phyloP scores from a whole-genome alignment of 2,329 filamentous ascomycete species.

The Daldinia eschscholtzii region DNA sequence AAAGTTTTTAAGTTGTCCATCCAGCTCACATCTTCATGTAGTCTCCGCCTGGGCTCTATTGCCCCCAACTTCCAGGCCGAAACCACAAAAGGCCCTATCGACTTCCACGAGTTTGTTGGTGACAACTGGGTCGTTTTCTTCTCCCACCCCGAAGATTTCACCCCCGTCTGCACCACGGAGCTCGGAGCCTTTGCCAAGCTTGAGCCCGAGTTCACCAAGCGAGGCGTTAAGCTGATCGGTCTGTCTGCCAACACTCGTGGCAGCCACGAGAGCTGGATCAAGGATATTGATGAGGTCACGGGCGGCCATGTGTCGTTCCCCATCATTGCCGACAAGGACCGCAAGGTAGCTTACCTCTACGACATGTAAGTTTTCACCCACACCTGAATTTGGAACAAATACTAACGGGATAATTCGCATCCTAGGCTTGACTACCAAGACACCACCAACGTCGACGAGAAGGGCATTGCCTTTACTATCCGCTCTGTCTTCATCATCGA shows the following conservation, averaged over 20 bases:
- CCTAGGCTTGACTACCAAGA: constrained; percentile 81
- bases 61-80: constrained; percentile 89
- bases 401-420: neutral
- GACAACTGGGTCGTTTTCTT: constrained; percentile 86
- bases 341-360: constrained; percentile 80
- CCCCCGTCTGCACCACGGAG: constrained; percentile 95
- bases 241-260: constrained; percentile 87
- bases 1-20: constrained; percentile 3
- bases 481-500: constrained; percentile 96
- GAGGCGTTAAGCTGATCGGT: constrained; percentile 91
- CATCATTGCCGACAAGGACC: constrained; percentile 84
- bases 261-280: constrained; percentile 90
- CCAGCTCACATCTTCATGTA: constrained; percentile 45
- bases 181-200: constrained; percentile 93
- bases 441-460: constrained; percentile 82
- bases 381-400: neutral
- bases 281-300: constrained; percentile 85
- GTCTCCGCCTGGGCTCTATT: constrained; percentile 73
- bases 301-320: constrained; percentile 79
- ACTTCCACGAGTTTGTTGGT: constrained; percentile 86
- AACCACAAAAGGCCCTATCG: constrained; percentile 81
- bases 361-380: constrained; percentile 72
- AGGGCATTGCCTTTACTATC: constrained; percentile 92
- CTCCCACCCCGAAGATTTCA: constrained; percentile 91
- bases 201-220: constrained; percentile 86